Conservation (phyloP, 202 grass and related monocot genomes). For the Alloteropsis angusta region DNA sequence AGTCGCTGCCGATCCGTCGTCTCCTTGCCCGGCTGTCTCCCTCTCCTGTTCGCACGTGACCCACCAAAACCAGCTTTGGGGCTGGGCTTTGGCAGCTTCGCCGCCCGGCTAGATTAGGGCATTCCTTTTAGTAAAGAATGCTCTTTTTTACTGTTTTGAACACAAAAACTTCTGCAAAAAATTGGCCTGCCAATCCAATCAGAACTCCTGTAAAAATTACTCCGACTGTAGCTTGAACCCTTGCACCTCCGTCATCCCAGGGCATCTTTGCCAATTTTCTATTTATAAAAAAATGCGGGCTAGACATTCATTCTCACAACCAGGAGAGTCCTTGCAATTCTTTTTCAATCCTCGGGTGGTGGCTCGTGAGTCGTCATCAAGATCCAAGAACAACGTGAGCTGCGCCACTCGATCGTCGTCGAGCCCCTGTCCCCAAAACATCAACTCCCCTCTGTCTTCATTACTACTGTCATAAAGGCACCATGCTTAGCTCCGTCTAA, state of each 20-base stretch:
- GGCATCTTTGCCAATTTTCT: neutral
- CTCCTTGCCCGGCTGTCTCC: neutral
- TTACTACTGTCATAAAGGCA: neutral
- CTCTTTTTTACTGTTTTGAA: neutral
- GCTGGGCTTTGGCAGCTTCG: neutral
- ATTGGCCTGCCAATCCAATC: neutral
- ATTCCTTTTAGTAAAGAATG: neutral
- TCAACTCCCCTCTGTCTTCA: neutral
- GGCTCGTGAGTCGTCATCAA: constrained; percentile 6
- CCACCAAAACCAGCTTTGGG: neutral
- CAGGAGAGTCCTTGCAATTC: neutral
- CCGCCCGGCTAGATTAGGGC: neutral
- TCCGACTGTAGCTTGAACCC: neutral
- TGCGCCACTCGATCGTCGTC: neutral
- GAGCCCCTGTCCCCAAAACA: neutral
- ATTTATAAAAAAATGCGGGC: neutral
- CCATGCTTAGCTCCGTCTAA: neutral
- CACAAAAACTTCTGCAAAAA: neutral
- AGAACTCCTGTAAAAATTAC: neutral
- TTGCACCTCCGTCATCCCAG: neutral
- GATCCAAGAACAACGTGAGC: neutral
- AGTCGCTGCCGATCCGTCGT: too few relatives aligned
- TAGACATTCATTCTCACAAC: neutral
- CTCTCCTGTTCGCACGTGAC: constrained; percentile 11
- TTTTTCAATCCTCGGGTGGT: neutral